Evolutionary conservation across 306 rosid species (phyloP), one percentile per base, ranked within the genome.

Genomic region (Pachyrhizus erosus): DNA sequence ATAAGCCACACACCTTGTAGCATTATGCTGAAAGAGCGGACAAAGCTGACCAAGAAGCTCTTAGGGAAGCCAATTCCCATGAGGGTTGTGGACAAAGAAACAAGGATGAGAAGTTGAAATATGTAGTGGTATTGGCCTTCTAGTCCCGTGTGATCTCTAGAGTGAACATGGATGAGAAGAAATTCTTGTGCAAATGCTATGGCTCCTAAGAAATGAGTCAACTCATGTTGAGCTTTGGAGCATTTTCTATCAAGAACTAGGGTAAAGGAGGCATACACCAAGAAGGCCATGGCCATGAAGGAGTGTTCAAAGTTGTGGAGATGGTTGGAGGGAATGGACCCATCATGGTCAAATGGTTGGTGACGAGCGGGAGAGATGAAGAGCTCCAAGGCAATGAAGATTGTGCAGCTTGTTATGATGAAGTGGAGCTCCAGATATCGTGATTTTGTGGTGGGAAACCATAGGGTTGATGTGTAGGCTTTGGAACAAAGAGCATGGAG

Each of bases 301-400:
- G 97, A 73, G 84, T 94, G 98, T 54, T 94, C 98, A 29, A 94
- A 87, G 89, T 91, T 94, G 81, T 91, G 97, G 70, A 94, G 94
- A 76, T 90, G 98, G 76, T 49, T 20, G 34, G 94, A 39, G 57
- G 98, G 96, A 52, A 94, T 92, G 82, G 91, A 83, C n/a, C 97
- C 93, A 62, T 94, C 98, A 0, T 80, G 79, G 88, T 92, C 91
- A 0, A 92, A 80, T 0, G 97, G 98, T 0, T 91, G 96, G 91
- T 91, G 97, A 5, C 68, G 87, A 7, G 52, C 13, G 0, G 93
- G 97, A 4, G 88, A 39, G 7, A 91, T 86, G 87, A 94, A 88
- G 60, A 94, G 96, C 83, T 92, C 98, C 91, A 86, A 80, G 88
- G 94, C 86, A 14, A 90, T 73, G 87, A 90, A 89, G 81, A 89